Percentiles rank a stretch among this genome's conserved stretches.
Evolutionary conservation across 2,329 filamentous ascomycete species (phyloP).

Genomic region (Dendrostoma leiphaemia): DNA sequence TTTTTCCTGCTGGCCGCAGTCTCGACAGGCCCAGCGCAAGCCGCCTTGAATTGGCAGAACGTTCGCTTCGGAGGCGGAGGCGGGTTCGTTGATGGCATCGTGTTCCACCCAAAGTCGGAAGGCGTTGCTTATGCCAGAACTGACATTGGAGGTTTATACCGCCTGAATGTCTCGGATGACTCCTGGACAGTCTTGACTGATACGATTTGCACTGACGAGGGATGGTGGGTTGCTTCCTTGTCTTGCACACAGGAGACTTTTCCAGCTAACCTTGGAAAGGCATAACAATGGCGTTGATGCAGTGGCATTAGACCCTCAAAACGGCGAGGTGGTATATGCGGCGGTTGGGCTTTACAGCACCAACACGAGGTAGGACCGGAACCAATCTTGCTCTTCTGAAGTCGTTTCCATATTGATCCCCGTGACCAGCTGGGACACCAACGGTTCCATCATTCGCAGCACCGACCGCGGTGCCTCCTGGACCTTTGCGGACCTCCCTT

Average conservation of each 20-base stretch:
- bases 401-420: not conserved
- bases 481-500: conserved; percentile 45
- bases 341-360: conserved; percentile 58
- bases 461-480: conserved; percentile 53
- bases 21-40: conserved; percentile 22
- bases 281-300: conserved; percentile 57
- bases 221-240: conserved; percentile 36
- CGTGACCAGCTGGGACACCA: conserved; percentile 39
- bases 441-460: conserved; percentile 52
- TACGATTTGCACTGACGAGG: conserved; percentile 37
- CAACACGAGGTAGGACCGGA: conserved; percentile 37
- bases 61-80: conserved; percentile 51
- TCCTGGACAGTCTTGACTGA: conserved; percentile 56
- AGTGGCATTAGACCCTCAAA: conserved; percentile 51
- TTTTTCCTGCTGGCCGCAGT: conserved; percentile 24
- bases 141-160: conserved; percentile 56
- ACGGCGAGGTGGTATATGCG: conserved; percentile 50
- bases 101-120: conserved; percentile 49
- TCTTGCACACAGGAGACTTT: not conserved
- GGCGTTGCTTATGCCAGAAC: conserved; percentile 55
- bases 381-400: not conserved
- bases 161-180: conserved; percentile 49
- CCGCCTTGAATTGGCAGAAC: conserved; percentile 27
- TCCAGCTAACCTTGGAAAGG: conserved; percentile 30
- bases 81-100: conserved; percentile 53